These are phyloP conservation scores for Cystobasidium pallidum DNA, from an alignment of 1,284 basidiomycete genomes.

Conservation along the genomic window DNA sequence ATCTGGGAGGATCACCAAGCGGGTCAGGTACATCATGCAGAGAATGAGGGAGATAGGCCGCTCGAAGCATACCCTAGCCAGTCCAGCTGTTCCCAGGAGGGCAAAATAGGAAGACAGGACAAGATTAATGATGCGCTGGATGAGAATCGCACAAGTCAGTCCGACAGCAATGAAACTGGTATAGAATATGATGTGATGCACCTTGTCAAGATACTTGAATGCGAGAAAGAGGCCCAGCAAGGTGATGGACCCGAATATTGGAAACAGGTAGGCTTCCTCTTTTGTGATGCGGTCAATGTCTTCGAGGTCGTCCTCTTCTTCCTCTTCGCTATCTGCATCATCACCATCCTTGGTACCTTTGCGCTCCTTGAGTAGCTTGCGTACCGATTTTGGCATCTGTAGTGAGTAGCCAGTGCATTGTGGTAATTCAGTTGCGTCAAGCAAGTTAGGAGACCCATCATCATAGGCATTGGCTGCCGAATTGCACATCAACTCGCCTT, in stretches of 20 bases:
- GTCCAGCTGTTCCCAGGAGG: constrained; percentile 47
- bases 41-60: background rate
- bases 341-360: constrained; percentile 24
- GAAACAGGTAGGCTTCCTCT: constrained; percentile 61
- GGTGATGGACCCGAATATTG: constrained; percentile 65
- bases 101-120: constrained; percentile 60
- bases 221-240: constrained; percentile 70
- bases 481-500: background rate
- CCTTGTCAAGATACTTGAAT: constrained; percentile 73
- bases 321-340: constrained; percentile 41
- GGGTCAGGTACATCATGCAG: background rate
- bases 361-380: constrained; percentile 37
- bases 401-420: background rate
- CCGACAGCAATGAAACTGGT: background rate
- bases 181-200: constrained; percentile 50
- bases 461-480: too few species aligned
- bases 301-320: constrained; percentile 48
- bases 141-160: background rate
- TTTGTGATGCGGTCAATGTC: constrained; percentile 42
- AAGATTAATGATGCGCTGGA: constrained; percentile 66
- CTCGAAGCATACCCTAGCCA: constrained; percentile 42
- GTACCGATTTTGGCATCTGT: constrained; percentile 47
- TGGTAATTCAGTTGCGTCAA: background rate
- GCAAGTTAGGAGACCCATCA: background rate
- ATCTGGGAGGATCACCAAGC: constrained; percentile 51